Evolutionary conservation across 1,139 yeast genomes (phyloP).

Genomic region (Candida sanyaensis): DNA sequence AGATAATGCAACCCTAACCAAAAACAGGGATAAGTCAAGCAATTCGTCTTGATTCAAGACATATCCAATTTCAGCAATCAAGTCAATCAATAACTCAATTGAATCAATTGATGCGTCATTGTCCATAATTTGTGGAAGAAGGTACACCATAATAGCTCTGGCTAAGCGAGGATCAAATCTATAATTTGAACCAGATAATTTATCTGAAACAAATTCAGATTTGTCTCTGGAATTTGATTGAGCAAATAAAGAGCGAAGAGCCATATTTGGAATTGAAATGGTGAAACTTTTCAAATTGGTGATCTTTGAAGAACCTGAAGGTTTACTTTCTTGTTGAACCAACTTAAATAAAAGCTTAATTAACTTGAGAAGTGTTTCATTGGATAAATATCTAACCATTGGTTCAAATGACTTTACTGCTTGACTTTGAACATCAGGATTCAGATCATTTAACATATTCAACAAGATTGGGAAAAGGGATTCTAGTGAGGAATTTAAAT

Average conservation of each 20-base stretch:
- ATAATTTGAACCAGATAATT: constrained; percentile 17
- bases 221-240: constrained; percentile 16
- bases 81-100: constrained; percentile 64
- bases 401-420: constrained; percentile 63
- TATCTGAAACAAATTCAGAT: constrained; percentile 24
- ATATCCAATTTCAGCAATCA: constrained; percentile 56
- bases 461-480: constrained; percentile 52
- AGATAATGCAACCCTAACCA: constrained; percentile 42
- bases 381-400: constrained; percentile 30
- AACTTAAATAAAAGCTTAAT: constrained; percentile 26
- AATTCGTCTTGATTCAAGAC: constrained; percentile 47
- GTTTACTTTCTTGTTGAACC: constrained; percentile 20
- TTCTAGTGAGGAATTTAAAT: constrained; percentile 26
- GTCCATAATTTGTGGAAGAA: constrained; percentile 21
- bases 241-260: constrained; percentile 58
- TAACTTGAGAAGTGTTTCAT: constrained; percentile 24
- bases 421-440: constrained; percentile 78
- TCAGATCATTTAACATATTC: constrained; percentile 59
- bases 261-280: constrained; percentile 71
- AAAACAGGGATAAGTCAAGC: constrained; percentile 30
- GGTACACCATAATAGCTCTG: constrained; percentile 23
- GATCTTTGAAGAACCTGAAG: constrained; percentile 13
- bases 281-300: constrained; percentile 40
- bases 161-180: constrained; percentile 16
- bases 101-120: constrained; percentile 52